phyloP scores from a whole-genome alignment of 2,329 filamentous ascomycete genomes.

The Phialophora chinensis region DNA sequence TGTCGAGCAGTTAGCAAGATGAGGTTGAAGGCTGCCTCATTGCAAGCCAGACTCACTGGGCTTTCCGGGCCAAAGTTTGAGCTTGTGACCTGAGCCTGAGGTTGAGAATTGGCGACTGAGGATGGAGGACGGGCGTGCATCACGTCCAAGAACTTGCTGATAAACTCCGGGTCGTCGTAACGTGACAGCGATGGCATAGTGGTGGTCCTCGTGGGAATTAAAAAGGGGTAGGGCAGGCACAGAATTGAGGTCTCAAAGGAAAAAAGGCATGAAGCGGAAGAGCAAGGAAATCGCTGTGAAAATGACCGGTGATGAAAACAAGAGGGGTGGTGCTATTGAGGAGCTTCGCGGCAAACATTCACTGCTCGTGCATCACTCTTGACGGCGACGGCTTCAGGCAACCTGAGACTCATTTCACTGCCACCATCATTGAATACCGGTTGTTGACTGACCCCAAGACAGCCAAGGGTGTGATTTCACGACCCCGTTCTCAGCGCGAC shows the following conservation, averaged over 20 bases:
- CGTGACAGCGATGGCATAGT: not conserved
- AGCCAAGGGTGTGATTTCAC: not conserved
- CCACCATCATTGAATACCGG: too few species aligned
- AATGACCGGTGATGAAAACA: not conserved
- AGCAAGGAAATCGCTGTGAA: not conserved
- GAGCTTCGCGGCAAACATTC: not conserved
- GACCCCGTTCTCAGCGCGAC: not conserved
- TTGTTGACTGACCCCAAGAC: not conserved
- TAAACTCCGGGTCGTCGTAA: not conserved
- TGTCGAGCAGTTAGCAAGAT: slow-evolving; percentile 9
- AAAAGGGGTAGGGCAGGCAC: not conserved
- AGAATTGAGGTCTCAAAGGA: not conserved
- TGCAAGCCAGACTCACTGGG: not conserved
- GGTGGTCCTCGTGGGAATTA: not conserved
- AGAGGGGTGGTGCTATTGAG: not conserved
- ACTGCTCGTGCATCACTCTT: not conserved
- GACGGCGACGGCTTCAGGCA: not conserved
- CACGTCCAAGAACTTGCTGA: slow-evolving; percentile 10
- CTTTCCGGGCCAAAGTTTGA: slow-evolving; percentile 4
- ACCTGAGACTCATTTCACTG: too few species aligned
- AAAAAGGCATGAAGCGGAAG: not conserved
- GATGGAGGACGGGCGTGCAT: not conserved
- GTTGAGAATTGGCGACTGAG: not conserved
- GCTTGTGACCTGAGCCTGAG: not conserved
- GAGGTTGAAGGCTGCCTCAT: not conserved